These are phyloP conservation scores for Prototheca wickerhamii DNA, from an alignment of 163 green algal genomes.

Conservation along the genomic window DNA sequence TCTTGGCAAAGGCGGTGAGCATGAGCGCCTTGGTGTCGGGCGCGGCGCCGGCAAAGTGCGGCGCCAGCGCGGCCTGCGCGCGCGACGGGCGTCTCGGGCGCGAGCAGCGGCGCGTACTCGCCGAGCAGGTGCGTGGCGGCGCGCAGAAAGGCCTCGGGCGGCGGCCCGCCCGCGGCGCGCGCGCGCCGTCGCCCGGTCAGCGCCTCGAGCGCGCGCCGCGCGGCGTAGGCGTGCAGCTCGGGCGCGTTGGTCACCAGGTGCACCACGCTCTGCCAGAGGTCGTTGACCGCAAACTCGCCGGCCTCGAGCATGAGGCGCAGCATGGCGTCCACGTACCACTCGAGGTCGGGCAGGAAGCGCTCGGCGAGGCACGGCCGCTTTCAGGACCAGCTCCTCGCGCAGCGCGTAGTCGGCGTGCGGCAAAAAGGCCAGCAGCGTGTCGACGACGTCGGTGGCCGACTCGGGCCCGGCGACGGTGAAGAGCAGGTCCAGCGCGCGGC, in stretches of 20 bases:
- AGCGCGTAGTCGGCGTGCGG: slow-evolving; percentile 76
- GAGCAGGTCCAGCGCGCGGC: slow-evolving; percentile 67
- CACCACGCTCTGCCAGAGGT: slow-evolving; percentile 92
- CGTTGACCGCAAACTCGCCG: slow-evolving; percentile 79
- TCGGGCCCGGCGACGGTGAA: slow-evolving; percentile 40
- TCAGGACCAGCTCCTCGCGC: slow-evolving; percentile 93
- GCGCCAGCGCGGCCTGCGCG: slow-evolving; percentile 72
- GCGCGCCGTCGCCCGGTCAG: slow-evolving; percentile 44
- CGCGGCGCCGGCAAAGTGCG: slow-evolving; percentile 51
- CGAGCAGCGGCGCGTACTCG: slow-evolving; percentile 76
- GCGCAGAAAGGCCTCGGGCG: slow-evolving; percentile 57
- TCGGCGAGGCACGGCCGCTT: slow-evolving; percentile 62
- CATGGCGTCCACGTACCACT: slow-evolving; percentile 67
- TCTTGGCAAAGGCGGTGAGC: slow-evolving; percentile 83
- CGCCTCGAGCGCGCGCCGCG: slow-evolving; percentile 39
- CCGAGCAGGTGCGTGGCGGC: slow-evolving; percentile 79
- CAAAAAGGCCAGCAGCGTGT: slow-evolving; percentile 73
- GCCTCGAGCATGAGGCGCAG: slow-evolving; percentile 75
- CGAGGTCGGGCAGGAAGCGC: slow-evolving; percentile 39
- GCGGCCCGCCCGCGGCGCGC: too few species aligned
- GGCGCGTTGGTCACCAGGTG: slow-evolving; percentile 94
- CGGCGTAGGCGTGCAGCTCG: slow-evolving; percentile 80
- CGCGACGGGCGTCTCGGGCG: slow-evolving; percentile 38
- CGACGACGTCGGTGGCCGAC: slow-evolving; percentile 53
- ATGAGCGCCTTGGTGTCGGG: slow-evolving; percentile 70